A percentile compares a stretch with the other conserved stretches of the same genome.
Evolutionary conservation across 1,284 basidiomycete species (phyloP).

Genomic region (Fomitopsis betulina): DNA sequence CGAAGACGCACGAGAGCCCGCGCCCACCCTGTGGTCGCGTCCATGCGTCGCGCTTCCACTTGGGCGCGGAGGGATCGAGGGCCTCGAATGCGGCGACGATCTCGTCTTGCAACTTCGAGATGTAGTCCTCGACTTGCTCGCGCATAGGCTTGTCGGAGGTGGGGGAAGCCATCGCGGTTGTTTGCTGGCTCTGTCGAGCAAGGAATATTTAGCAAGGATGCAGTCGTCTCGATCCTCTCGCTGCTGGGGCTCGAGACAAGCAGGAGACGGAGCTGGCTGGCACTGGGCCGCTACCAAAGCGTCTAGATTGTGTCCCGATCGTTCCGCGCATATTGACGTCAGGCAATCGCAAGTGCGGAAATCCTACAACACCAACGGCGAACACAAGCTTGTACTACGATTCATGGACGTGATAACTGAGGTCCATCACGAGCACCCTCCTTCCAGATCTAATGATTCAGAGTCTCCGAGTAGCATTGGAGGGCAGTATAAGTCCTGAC

Average conservation of each 20-base stretch:
- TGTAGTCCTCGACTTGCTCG: slow-evolving; percentile 74
- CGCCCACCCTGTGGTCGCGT: slow-evolving; percentile 79
- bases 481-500: no score
- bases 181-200: neutral
- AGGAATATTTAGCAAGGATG: neutral
- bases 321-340: neutral
- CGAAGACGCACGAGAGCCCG: slow-evolving; percentile 87
- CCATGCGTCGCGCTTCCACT: slow-evolving; percentile 90
- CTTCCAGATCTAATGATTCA: no score
- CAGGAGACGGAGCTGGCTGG: neutral
- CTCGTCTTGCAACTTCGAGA: slow-evolving; percentile 75
- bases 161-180: slow-evolving; percentile 13
- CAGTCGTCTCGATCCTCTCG: neutral
- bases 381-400: no score
- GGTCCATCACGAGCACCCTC: no score
- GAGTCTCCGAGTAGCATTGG: no score
- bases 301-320: neutral
- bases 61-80: slow-evolving; percentile 68
- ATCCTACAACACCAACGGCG: no score
- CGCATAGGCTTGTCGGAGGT: slow-evolving; percentile 58
- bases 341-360: no score
- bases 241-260: neutral
- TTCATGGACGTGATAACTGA: no score
- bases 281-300: neutral
- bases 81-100: slow-evolving; percentile 81